Conservation (phyloP, 768 basidiomycete species). For the Phylloporus sp. region DNA sequence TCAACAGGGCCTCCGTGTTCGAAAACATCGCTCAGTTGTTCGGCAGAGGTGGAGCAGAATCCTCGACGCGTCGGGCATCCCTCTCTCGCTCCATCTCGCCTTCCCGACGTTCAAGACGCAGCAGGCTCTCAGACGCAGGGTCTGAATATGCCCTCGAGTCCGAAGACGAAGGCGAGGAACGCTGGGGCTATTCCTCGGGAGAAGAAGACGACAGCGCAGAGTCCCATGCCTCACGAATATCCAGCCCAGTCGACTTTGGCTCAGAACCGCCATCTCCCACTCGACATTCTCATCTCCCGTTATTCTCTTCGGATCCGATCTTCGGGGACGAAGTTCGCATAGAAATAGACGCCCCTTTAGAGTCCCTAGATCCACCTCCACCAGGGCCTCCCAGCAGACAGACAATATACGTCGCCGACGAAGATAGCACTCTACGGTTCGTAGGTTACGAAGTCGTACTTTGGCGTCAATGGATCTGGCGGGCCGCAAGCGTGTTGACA, state of each 20-base stretch:
- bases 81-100: conserved; percentile 50
- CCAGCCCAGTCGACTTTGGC: conserved; percentile 52
- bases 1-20: conserved; percentile 45
- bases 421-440: conserved; percentile 84
- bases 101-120: conserved; percentile 46
- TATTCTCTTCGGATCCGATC: conserved; percentile 69
- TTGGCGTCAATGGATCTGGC: conserved; percentile 69
- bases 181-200: conserved; percentile 92
- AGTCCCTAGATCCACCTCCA: conserved; percentile 63
- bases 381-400: conserved; percentile 82
- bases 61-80: conserved; percentile 46
- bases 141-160: conserved; percentile 55
- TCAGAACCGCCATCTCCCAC: conserved; percentile 63
- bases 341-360: conserved; percentile 68
- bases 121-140: conserved; percentile 48
- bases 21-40: conserved; percentile 68
- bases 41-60: conserved; percentile 41
- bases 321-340: conserved; percentile 82
- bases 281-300: conserved; percentile 46
- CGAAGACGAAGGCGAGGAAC: conserved; percentile 59
- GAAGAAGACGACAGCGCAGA: conserved; percentile 58
- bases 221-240: conserved; percentile 17
- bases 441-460: conserved; percentile 71
- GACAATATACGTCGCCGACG: conserved; percentile 79
- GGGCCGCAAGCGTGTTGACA: conserved; percentile 56